Conservation (phyloP, 805 yeast species). For the Candida caryicola region DNA sequence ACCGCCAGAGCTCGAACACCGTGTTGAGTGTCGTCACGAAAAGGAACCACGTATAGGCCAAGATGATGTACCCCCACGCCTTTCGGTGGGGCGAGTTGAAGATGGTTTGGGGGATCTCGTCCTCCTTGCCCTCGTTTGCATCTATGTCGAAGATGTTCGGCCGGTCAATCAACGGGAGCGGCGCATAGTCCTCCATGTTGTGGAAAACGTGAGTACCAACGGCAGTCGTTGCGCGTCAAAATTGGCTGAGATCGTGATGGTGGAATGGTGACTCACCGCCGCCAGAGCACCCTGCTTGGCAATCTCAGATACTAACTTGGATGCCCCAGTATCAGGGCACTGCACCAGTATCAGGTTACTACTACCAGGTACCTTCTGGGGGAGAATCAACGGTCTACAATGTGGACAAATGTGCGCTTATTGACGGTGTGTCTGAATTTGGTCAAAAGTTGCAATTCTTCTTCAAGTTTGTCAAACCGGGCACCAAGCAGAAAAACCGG, state of each 20-base stretch:
- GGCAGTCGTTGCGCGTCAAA: not conserved
- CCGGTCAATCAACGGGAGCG: slow-evolving; percentile 20
- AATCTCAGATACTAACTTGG: too few relatives aligned
- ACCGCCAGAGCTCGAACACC: slow-evolving; percentile 35
- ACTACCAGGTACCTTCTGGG: not conserved
- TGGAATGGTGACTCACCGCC: not conserved
- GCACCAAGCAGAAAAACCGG: not conserved
- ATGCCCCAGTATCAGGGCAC: not conserved
- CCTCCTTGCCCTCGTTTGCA: slow-evolving; percentile 8
- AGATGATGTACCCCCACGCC: slow-evolving; percentile 28
- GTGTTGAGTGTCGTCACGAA: slow-evolving; percentile 34
- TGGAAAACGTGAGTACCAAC: not conserved
- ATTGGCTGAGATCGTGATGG: not conserved
- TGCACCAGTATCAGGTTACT: not conserved
- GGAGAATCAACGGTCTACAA: not conserved
- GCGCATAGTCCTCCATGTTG: slow-evolving; percentile 11
- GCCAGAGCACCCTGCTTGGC: too few relatives aligned
- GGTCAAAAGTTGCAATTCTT: too few relatives aligned
- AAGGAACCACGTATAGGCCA: slow-evolving; percentile 29
- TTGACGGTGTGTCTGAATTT: too few relatives aligned
- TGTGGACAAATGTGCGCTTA: not conserved
- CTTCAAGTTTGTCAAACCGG: too few relatives aligned
- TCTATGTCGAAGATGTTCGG: slow-evolving; percentile 7
- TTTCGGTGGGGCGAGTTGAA: slow-evolving; percentile 7
- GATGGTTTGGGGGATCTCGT: slow-evolving; percentile 8